phyloP scores from a whole-genome alignment of 441 rosid genomes.

The Syzygium syzygioides region DNA sequence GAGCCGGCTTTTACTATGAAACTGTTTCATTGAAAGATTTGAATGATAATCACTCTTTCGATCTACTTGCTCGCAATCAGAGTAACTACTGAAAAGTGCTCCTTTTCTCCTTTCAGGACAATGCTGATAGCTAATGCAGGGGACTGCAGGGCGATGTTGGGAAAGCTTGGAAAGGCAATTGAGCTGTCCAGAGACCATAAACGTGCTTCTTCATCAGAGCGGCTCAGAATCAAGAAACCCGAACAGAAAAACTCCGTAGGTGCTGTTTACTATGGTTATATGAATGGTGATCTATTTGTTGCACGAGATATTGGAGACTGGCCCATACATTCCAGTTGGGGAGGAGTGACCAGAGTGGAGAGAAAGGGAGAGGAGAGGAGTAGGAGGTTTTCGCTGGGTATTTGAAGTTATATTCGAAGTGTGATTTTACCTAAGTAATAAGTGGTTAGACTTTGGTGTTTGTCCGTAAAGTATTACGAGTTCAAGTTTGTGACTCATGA shows the following conservation, averaged over 20 bases:
- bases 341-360: too few relatives aligned
- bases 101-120: background rate
- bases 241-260: background rate
- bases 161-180: background rate
- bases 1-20: background rate
- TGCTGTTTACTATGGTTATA: background rate
- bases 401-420: too few relatives aligned
- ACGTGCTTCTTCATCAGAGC: background rate
- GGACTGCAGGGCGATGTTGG: background rate
- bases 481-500: too few relatives aligned
- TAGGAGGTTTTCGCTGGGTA: too few relatives aligned
- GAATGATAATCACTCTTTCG: background rate
- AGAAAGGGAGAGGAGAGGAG: too few relatives aligned
- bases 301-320: slow-evolving; percentile 3
- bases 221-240: background rate
- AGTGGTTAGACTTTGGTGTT: too few relatives aligned
- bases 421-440: too few relatives aligned
- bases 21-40: background rate
- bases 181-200: background rate
- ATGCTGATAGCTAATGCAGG: background rate
- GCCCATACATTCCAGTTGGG: background rate
- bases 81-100: background rate
- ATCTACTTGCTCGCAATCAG: background rate
- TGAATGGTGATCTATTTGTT: background rate
- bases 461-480: too few relatives aligned